Evolutionary conservation across 768 basidiomycete genomes (phyloP), one percentile per base, ranked within the genome.

Genomic region (Gyrodon lividus): DNA sequence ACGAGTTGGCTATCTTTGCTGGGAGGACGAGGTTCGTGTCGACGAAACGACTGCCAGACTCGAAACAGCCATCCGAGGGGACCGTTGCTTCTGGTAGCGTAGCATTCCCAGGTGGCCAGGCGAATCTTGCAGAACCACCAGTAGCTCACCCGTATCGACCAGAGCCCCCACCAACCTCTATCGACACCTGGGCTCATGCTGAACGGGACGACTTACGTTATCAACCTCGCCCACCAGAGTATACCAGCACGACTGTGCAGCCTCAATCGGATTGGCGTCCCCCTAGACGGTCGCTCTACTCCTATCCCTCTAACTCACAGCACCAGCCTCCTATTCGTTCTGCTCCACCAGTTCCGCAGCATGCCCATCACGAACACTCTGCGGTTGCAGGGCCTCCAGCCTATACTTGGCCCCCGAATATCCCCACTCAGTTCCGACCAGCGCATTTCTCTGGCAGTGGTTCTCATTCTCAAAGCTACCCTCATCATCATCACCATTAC

Each of bases 1-100:
- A 89, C 51, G 87, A 86, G 54, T 71, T 89, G 4, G 73, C 80
- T 0, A 85, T 89, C 39, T 84, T 88, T 59, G 81, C 84, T 0
- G 87, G 87, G 4, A 79, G 80, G 51, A 84, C 80, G 0, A 74
- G 81, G 8, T 79, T 89, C 35, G 78, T 87, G 13, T 78, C 81
- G 2, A 69, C 73, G 7, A 75, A 76, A 58, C 70, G 69, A 62
- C 49, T 67, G 26, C 64, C 54, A 28, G 63, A 64, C 20, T 49
- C 52, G 22, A 56, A 48, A 37, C 56, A 58, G 33, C 9, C 49
- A 1, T 26, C 49, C 2, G 64, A 61, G 6, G 46, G 31, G 1
- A 20, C n/a, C n/a, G n/a, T 2, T 5, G 10, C 51, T 8, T 33
- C 59, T n/a, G 59, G 45, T 37, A 48, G 40, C 12, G 4, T 22